Conservation (phyloP, 805 yeast genomes). For the Metschnikowia vanudenii region DNA sequence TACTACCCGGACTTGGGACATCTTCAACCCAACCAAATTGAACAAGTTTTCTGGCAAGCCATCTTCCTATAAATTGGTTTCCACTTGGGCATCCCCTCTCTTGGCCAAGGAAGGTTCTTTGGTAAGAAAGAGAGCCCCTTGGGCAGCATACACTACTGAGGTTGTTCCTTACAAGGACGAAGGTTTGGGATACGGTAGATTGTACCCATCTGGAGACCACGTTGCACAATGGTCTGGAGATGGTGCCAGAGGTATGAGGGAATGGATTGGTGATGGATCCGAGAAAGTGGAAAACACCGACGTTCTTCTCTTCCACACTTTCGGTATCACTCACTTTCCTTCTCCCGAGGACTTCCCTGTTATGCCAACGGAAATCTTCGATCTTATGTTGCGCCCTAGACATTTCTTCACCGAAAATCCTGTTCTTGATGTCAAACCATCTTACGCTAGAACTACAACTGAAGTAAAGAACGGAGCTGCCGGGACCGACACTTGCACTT, state of each 20-base stretch:
- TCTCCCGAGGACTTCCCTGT: conserved; percentile 89
- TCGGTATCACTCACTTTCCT: conserved; percentile 84
- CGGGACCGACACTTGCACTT: conserved; percentile 36
- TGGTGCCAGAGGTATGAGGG: conserved; percentile 62
- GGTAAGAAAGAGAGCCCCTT: conserved; percentile 78
- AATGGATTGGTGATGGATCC: conserved; percentile 64
- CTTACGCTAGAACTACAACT: conserved; percentile 42
- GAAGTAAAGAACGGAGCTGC: conserved; percentile 41
- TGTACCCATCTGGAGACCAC: conserved; percentile 79
- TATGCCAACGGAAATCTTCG: conserved; percentile 84
- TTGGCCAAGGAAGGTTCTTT: conserved; percentile 72
- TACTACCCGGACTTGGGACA: conserved; percentile 74
- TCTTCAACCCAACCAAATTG: conserved; percentile 66
- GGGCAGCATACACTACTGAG: conserved; percentile 66
- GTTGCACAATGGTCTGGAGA: conserved; percentile 76
- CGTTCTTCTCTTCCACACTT: conserved; percentile 74
- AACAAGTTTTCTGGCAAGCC: conserved; percentile 74
- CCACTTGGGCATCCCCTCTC: conserved; percentile 69
- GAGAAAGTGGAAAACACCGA: conserved; percentile 65
- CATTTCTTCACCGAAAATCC: conserved; percentile 79
- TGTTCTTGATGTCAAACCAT: conserved; percentile 70
- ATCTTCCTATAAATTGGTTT: conserved; percentile 72
- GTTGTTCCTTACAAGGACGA: conserved; percentile 71
- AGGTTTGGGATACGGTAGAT: conserved; percentile 49
- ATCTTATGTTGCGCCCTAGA: conserved; percentile 72